phyloP scores from a whole-genome alignment of 805 yeast genomes.

The Candida tibetensis region DNA sequence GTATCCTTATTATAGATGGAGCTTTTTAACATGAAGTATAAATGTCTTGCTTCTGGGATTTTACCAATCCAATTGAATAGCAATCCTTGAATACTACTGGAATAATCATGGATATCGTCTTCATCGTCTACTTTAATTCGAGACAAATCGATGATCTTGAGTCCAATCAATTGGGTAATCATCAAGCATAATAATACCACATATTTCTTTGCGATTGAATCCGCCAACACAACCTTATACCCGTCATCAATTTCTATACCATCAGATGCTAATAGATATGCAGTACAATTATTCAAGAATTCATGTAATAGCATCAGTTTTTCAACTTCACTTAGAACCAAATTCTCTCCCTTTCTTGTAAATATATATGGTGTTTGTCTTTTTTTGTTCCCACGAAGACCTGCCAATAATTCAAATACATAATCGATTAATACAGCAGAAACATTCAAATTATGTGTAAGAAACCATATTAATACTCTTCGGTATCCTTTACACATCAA shows the following conservation, averaged over 20 bases:
- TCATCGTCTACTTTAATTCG: conserved; percentile 19
- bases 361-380: conserved; percentile 34
- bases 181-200: conserved; percentile 60
- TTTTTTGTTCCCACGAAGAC: conserved; percentile 47
- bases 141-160: conserved; percentile 43
- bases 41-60: conserved; percentile 58
- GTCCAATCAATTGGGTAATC: conserved; percentile 50
- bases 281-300: conserved; percentile 52
- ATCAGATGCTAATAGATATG: conserved; percentile 30
- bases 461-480: conserved; percentile 61
- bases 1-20: conserved; percentile 10
- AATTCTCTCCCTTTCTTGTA: conserved; percentile 52
- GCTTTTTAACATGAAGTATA: conserved; percentile 43
- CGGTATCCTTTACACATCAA: conserved; percentile 66
- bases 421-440: conserved; percentile 58
- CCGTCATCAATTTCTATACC: conserved; percentile 31
- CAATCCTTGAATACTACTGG: conserved; percentile 57
- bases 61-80: conserved; percentile 64
- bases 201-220: conserved; percentile 37
- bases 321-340: conserved; percentile 58
- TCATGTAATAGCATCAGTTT: conserved; percentile 67
- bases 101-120: conserved; percentile 47
- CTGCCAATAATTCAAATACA: conserved; percentile 57
- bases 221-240: conserved; percentile 26
- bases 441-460: conserved; percentile 56